Conservation (phyloP, 352 stramenopile species). For the Halophytophthora polymorphica region DNA sequence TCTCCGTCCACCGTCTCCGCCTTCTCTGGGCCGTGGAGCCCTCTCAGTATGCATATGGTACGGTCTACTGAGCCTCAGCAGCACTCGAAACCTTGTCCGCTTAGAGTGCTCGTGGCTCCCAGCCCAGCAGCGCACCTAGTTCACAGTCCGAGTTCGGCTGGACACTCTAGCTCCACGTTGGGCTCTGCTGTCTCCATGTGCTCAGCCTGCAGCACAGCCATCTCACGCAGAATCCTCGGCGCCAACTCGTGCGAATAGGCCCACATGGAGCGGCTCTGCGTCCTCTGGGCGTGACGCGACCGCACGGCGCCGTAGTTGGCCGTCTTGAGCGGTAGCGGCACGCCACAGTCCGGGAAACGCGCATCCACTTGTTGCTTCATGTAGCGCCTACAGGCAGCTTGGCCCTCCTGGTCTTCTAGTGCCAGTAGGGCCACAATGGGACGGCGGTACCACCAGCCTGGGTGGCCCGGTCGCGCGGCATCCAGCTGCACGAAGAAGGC, state of each 20-base stretch:
- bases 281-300: constrained; percentile 7
- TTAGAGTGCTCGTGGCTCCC: background rate
- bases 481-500: constrained; percentile 51
- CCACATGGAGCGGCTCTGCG: constrained; percentile 28
- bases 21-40: no score
- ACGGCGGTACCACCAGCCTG: constrained; percentile 54
- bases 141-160: no score
- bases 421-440: constrained; percentile 34
- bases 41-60: no score
- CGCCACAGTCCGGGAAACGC: constrained; percentile 46
- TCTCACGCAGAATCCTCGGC: constrained; percentile 10
- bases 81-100: background rate
- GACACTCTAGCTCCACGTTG: no score
- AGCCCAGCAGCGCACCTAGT: background rate
- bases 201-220: constrained; percentile 13
- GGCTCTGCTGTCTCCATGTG: background rate
- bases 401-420: constrained; percentile 23
- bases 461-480: constrained; percentile 22
- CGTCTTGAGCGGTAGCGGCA: constrained; percentile 30
- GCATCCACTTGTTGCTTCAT: constrained; percentile 26
- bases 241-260: constrained; percentile 16
- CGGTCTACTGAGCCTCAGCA: no score
- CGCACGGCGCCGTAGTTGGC: constrained; percentile 28
- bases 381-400: constrained; percentile 30
- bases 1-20: no score